Conservation (phyloP, 2,329 filamentous ascomycete species). For the Pseudopithomyces maydicus region DNA sequence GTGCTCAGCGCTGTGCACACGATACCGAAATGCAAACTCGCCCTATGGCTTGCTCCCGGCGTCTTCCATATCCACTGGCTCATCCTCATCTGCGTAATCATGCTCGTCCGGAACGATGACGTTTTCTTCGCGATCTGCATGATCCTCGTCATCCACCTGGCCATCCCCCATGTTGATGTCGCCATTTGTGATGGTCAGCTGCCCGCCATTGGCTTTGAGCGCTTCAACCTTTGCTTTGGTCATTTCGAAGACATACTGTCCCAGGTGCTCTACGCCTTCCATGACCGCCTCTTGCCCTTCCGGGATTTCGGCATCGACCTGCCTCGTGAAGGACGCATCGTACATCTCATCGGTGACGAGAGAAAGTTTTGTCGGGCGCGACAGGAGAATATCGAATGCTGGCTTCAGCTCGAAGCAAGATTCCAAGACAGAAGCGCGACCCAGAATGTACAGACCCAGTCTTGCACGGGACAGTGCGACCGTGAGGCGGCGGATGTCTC, state of each 20-base stretch:
- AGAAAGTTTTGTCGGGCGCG: slow-evolving; percentile 78
- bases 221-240: slow-evolving; percentile 72
- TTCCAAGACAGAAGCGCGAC: slow-evolving; percentile 86
- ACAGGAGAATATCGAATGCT: slow-evolving; percentile 79
- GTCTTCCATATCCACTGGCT: neutral
- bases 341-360: slow-evolving; percentile 87
- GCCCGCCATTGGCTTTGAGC: slow-evolving; percentile 52
- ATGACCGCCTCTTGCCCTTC: slow-evolving; percentile 67
- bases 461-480: slow-evolving; percentile 92
- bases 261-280: slow-evolving; percentile 91
- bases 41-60: neutral
- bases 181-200: slow-evolving; percentile 35
- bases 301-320: slow-evolving; percentile 52
- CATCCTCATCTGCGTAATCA: slow-evolving; percentile 1
- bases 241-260: slow-evolving; percentile 97
- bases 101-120: slow-evolving; percentile 2
- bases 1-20: too few relatives aligned
- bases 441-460: slow-evolving; percentile 89
- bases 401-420: slow-evolving; percentile 84
- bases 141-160: slow-evolving; percentile 33
- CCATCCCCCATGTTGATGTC: slow-evolving; percentile 43
- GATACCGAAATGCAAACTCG: neutral
- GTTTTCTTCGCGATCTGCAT: slow-evolving; percentile 26
- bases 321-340: slow-evolving; percentile 59
- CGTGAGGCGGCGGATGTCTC: slow-evolving; percentile 90